Conservation (phyloP, 257 asterid species). For the Forsythia viridissima region DNA sequence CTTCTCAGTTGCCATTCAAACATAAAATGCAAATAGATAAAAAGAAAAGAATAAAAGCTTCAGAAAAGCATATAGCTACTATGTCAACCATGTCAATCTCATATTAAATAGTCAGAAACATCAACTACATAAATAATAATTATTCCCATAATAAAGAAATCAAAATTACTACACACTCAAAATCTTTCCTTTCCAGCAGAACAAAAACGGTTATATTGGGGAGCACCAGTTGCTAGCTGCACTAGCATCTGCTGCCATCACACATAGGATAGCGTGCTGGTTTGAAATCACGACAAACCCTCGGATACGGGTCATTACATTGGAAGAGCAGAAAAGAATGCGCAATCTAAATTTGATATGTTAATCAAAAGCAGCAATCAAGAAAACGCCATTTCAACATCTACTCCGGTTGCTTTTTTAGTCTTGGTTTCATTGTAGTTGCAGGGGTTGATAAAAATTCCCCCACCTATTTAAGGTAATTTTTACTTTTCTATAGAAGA, state of each 20-base stretch:
- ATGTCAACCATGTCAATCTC: neutral
- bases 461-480: slow-evolving; percentile 8
- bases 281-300: neutral
- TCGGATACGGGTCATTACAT: neutral
- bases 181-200: neutral
- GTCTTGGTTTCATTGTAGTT: neutral
- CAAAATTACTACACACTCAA: neutral
- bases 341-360: neutral
- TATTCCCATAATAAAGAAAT: neutral
- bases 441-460: neutral
- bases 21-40: neutral
- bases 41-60: too few species aligned
- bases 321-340: slow-evolving; percentile 2
- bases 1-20: neutral
- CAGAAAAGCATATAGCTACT: too few species aligned
- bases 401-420: neutral
- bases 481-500: slow-evolving; percentile 11
- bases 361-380: neutral
- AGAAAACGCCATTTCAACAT: neutral
- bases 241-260: neutral
- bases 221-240: neutral
- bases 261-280: neutral
- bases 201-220: neutral
- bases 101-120: neutral
- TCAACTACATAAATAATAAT: neutral